A percentile compares a stretch with the other conserved stretches of the same genome.
Evolutionary conservation across 495 filamentous ascomycete species (phyloP).

Genomic region (Rhizodiscina lignyota): DNA sequence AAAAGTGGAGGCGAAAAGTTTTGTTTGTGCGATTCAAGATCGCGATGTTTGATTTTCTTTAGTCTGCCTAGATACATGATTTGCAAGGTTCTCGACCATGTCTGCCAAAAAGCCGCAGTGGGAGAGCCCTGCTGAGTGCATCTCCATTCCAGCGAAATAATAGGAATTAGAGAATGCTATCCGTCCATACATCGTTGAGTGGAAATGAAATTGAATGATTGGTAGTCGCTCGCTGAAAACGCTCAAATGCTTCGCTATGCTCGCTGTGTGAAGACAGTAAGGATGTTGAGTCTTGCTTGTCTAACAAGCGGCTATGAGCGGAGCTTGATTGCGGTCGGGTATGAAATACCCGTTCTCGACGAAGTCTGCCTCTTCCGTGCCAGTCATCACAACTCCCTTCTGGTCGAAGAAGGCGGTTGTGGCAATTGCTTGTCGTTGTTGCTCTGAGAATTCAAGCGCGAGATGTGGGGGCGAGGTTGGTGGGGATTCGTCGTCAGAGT

Average conservation of each 20-base stretch:
- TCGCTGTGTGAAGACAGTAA: neutral
- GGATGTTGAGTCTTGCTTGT: neutral
- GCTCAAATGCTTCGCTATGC: neutral
- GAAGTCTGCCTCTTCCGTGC: constrained; percentile 8
- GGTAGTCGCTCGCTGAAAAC: neutral
- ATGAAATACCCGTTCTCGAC: constrained; percentile 13
- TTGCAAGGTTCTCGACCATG: no score
- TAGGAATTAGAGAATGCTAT: no score
- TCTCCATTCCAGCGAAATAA: no score
- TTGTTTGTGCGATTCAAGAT: no score
- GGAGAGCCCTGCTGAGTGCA: no score
- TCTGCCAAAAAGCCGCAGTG: no score
- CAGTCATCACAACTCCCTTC: constrained; percentile 6
- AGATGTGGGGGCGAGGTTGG: constrained; percentile 67
- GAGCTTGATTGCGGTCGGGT: constrained; percentile 12
- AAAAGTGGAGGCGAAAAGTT: no score
- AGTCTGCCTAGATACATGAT: no score
- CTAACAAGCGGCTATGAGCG: constrained; percentile 10
- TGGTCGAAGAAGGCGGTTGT: constrained; percentile 31
- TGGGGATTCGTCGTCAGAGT: constrained; percentile 60
- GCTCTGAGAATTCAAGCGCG: constrained; percentile 49
- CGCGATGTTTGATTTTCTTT: no score
- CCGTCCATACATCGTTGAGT: no score
- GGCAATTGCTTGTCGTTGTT: constrained; percentile 39
- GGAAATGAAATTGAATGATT: no score